Base-by-base conservation (phyloP, 1,284 basidiomycete genomes). In the Pyrrhoderma lamaoense region DNA sequence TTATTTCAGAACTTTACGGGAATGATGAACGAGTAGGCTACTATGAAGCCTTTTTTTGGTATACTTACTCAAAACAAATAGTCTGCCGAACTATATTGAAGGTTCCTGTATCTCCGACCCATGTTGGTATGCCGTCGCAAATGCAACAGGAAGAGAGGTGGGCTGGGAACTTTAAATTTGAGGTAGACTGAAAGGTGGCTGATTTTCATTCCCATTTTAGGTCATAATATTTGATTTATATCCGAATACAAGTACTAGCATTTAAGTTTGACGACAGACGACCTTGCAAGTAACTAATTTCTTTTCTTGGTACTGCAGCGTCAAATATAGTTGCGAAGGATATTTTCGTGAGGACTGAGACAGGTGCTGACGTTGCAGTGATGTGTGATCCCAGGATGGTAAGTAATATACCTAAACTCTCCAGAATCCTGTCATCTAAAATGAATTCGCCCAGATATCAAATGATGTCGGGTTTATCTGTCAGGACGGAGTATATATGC, bases 321-420 rank as follows among this genome's bases (percentile, higher is more conserved):
- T 65, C 64, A 2, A 76, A 78, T 57, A 64, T 82, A 49, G 61
- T 76, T 21, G 72, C 74, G 0, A 75, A 73, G 56, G 63, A 74
- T 47, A 70, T 80, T 34, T 61, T 69, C 31, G 70, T 74, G 2
- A 63, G 45, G 35, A 80, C 77, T 0, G 62, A 73, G 54, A 74
- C 72, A 0, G 64, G 64, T 2, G 60, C 70, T 2, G 64, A 67
- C 1, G 72, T 74, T 1, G 60, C 65, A 27, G 79, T 75, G 3
- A 75, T 81, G 76, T 82, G 80, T 58, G 72, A 81, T 58, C 62
- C 74, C 2, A 64, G 67, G 0, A 70, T 73, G 3, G 77, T 80
- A 57, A 49, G 72, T 61, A 39, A 46, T 25, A 42, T 45, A 16
- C 22, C 45, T 14, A 42, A 14, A 25, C 34, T 36, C 35, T 21